Evolutionary conservation across 805 yeast genomes (phyloP).

Genomic region (Hanseniaspora mollemarum): DNA sequence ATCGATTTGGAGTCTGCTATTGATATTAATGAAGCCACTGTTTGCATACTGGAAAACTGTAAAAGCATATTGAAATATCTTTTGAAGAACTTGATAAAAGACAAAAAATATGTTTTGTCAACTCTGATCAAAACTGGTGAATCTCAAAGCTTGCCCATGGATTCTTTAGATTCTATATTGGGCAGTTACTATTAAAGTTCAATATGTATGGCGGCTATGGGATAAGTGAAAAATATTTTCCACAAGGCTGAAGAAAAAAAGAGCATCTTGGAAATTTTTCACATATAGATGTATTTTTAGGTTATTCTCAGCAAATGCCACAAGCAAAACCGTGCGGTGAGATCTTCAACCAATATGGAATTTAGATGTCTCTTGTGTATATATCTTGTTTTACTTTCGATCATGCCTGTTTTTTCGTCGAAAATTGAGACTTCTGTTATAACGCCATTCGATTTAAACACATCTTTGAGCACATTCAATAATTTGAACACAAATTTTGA

Average conservation of each 20-base stretch:
- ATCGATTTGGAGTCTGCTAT: constrained; percentile 34
- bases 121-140: constrained; percentile 13
- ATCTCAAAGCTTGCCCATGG: constrained; percentile 16
- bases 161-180: constrained; percentile 6
- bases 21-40: constrained; percentile 43
- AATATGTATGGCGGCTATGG: too few species aligned
- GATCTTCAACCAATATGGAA: too few species aligned
- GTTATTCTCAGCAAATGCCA: too few species aligned
- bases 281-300: too few species aligned
- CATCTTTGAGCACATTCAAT: neutral
- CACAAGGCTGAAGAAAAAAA: too few species aligned
- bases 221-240: too few species aligned
- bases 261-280: too few species aligned
- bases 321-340: too few species aligned
- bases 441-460: constrained; percentile 11
- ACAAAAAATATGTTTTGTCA: constrained; percentile 3
- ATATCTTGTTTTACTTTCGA: neutral
- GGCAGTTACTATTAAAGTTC: constrained; percentile 1
- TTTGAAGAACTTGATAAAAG: constrained; percentile 12
- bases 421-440: too few species aligned
- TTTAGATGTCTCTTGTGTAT: too few species aligned
- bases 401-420: neutral
- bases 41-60: constrained; percentile 43
- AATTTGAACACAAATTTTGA: constrained; percentile 2
- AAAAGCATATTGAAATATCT: constrained; percentile 5